Evolutionary conservation across 2,329 filamentous ascomycete genomes (phyloP).

Genomic region (Calonectria crousiana): DNA sequence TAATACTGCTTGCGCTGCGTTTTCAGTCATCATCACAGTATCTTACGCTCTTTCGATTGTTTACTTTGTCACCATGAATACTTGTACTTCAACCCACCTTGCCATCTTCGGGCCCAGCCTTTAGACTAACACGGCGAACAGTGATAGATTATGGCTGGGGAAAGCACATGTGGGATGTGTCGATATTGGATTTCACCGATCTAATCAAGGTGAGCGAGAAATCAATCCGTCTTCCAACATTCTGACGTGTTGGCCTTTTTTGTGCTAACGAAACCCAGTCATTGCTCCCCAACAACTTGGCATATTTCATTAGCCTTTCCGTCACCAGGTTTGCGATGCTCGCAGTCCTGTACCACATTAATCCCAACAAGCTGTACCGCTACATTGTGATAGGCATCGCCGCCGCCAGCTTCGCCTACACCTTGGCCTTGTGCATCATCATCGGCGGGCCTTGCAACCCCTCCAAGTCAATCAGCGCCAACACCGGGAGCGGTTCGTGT

Average conservation of each 20-base stretch:
- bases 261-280: neutral
- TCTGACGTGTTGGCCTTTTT: neutral
- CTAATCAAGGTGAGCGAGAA: neutral
- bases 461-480: neutral
- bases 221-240: no score
- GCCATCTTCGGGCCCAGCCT: no score
- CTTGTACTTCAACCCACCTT: neutral
- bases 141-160: neutral
- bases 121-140: neutral
- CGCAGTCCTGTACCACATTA: neutral
- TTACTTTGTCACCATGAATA: neutral
- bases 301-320: neutral
- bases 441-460: slow-evolving; percentile 1
- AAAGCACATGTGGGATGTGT: neutral
- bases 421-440: neutral
- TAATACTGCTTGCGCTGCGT: neutral
- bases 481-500: neutral
- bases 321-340: slow-evolving; percentile 10
- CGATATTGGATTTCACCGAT: neutral
- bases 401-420: neutral
- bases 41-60: slow-evolving; percentile 7
- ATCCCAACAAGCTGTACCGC: neutral
- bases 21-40: neutral
- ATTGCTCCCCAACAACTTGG: neutral
- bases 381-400: neutral